Conservation (phyloP, 2,329 filamentous ascomycete species). For the Lecanoromycetidae sp. region DNA sequence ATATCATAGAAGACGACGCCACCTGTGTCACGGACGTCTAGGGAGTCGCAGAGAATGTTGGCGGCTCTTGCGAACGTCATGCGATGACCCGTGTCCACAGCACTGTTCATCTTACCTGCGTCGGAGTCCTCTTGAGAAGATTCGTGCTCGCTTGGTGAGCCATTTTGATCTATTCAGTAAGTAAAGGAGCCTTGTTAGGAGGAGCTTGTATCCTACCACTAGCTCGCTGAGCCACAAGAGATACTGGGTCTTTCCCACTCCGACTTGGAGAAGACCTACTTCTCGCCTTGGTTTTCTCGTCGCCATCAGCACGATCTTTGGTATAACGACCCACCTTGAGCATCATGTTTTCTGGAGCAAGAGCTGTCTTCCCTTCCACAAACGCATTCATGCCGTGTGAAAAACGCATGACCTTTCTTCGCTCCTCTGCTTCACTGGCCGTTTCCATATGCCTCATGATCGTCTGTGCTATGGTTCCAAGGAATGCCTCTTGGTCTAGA, state of each 20-base stretch:
- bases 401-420: conserved; percentile 19
- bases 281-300: background rate
- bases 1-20: conserved; percentile 36
- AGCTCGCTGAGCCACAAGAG: background rate
- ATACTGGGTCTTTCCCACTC: background rate
- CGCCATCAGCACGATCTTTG: background rate
- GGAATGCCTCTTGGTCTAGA: conserved; percentile 19
- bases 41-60: conserved; percentile 36
- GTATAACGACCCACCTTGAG: background rate
- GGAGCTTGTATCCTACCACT: background rate
- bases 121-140: conserved; percentile 9
- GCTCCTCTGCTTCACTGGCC: conserved; percentile 20
- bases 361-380: conserved; percentile 23
- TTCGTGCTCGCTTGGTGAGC: conserved; percentile 2
- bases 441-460: conserved; percentile 26
- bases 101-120: background rate
- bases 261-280: background rate
- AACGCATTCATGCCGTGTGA: conserved; percentile 21
- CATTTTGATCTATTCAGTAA: background rate
- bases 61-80: conserved; percentile 39
- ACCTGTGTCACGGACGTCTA: conserved; percentile 35
- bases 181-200: conserved; percentile 22
- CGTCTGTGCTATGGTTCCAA: conserved; percentile 21
- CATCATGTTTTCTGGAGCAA: conserved; percentile 2
- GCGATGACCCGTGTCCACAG: conserved; percentile 25